Base-by-base conservation (phyloP, 2,329 filamentous ascomycete species). In the Hypoxylon sp. region DNA sequence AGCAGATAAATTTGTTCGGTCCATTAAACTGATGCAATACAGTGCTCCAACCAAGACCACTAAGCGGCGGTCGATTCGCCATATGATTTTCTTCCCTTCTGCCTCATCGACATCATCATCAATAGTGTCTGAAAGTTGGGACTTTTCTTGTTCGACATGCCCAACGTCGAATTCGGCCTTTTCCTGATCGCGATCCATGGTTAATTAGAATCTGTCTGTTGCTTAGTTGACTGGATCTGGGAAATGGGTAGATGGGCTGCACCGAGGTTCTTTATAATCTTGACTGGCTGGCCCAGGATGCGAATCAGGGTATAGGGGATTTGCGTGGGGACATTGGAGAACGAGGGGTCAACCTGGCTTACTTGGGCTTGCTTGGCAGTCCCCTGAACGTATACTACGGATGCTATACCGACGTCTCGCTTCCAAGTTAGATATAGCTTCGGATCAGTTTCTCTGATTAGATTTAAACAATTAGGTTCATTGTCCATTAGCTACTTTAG, bases 21-120 rank as follows among this genome's bases (percentile, higher is more conserved):
- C 93, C 88, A 95, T 92, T 65, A 95, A 81, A 70, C 87, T 91
- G 73, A 93, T 84, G 77, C 91, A 93, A 79, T 94, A 94, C 81
- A 94, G 86, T 70, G 85, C 76, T 19, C 90, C 90, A 3, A 89
- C 86, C 1, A 86, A 89, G 3, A 85, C 76, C 44, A 92, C 87
- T 3, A 92, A 81, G 1, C 90, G 87, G 31, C 84, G 81, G 79
- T 97, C 93, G 72, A 96, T 83, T 11, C 88, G 87, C 62, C 86
- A 84, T 46, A 94, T 88, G 74, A 96, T 92, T 46, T 81, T 85
- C 76, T 83, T 87, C 80, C 92, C 87, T 80, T 95, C 90, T 17
- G 83, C 79, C 0, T 84, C 83, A 0, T 87, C 85, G 78, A 91
- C 90, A 58, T 82, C 84, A 70, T 81, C 72, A 13, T 61, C 57